Base-by-base conservation (phyloP, 345 rosid species). In the Gossypium australe region DNA sequence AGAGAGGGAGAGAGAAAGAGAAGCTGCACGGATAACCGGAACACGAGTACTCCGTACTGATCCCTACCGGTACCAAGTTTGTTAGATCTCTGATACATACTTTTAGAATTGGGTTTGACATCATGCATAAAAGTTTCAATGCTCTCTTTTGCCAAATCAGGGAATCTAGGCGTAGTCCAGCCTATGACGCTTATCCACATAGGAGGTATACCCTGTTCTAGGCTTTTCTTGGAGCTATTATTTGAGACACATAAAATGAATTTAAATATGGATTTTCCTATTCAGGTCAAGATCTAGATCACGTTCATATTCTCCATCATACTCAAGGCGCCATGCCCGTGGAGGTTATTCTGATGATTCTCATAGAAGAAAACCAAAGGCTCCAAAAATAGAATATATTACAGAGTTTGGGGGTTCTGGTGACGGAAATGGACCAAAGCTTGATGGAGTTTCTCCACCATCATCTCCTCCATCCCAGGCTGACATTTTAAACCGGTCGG, bases 331-430 rank as follows among this genome's bases (percentile, higher is more conserved):
- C 22, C 83, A 81, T 82, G 75, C 79, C 47, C 91, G 84, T 64
- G 92, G 88, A 67, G 85, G 90, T 71, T 76, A 82, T 80, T 78
- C 86, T 80, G 94, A 88, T 74, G 97, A 91, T 65, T 79, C 66
- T 66, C 83, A 80, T 77, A 75, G 79, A 18, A 85, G 92, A 87
- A 93, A 83, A 81, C 81, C 92, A 67, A 93, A 80, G 85, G 85
- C 89, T 76, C 86, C 93, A 48, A 86, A 89, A 78, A 92, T 93
- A 60, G 99, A 95, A 77, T 93, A 83, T 75, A 95, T 95, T 67
- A 95, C 97, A 51, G 99, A 95, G 83, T 93, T 95, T 82, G 98
- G 98, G 73, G 86, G 96, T 77, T 83, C 96, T 76, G 91, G 91
- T 73, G 89, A 86, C 63, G 71, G 80, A 45, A 81, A 84, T 66